phyloP scores from a whole-genome alignment of 805 yeast species.

The Sugiyamaella mastotermitis region DNA sequence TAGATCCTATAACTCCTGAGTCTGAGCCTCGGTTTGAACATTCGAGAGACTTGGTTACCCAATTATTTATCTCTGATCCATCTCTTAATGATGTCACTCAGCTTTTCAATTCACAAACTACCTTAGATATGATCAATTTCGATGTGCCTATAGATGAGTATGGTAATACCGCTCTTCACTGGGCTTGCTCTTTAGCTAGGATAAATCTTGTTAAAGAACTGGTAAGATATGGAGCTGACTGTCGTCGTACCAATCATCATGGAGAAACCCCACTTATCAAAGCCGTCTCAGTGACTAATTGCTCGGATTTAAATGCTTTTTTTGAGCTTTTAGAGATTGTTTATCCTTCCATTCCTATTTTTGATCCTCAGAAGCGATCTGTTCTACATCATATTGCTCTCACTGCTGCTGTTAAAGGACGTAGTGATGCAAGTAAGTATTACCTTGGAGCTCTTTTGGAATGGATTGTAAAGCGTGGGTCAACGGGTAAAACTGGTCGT shows the following conservation, averaged over 20 bases:
- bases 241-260: conserved; percentile 65
- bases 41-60: conserved; percentile 42
- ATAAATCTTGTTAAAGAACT: conserved; percentile 61
- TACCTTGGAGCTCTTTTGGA: conserved; percentile 67
- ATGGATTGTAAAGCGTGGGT: conserved; percentile 63
- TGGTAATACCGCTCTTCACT: conserved; percentile 90
- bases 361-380: conserved; percentile 69
- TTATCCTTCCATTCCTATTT: conserved; percentile 63
- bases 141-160: conserved; percentile 88
- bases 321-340: conserved; percentile 60
- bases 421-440: conserved; percentile 67
- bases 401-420: conserved; percentile 70
- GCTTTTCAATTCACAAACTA: conserved; percentile 28
- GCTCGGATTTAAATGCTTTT: conserved; percentile 75
- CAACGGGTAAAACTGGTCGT: conserved; percentile 38
- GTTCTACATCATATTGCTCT: conserved; percentile 82
- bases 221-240: conserved; percentile 59
- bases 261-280: conserved; percentile 88
- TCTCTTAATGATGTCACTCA: conserved; percentile 25
- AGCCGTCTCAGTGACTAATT: conserved; percentile 77
- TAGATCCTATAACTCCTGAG: conserved; percentile 38
- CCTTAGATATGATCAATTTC: conserved; percentile 43
- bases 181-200: conserved; percentile 92
- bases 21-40: conserved; percentile 27
- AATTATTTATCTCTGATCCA: conserved; percentile 44